A percentile compares a stretch with the other conserved stretches of the same genome.
Evolutionary conservation across 768 basidiomycete genomes (phyloP).

Genomic region (Rhodocollybia butyracea): DNA sequence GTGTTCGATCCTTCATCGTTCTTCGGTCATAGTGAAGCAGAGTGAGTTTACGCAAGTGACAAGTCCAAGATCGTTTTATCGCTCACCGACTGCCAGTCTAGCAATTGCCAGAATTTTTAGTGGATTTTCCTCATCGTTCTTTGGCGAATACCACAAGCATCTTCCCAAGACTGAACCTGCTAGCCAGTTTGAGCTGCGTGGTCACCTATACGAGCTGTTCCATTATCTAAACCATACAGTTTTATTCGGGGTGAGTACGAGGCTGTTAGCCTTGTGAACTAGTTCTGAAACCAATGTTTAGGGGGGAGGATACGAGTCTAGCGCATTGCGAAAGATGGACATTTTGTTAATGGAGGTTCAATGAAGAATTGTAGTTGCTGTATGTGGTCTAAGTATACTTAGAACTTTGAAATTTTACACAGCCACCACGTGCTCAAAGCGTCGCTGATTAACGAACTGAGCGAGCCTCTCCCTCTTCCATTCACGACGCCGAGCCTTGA

Average conservation of each 20-base stretch:
- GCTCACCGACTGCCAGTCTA: conserved; percentile 40
- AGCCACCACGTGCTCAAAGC: neutral
- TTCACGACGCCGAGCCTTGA: neutral
- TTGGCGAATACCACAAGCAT: conserved; percentile 58
- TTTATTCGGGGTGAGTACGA: conserved; percentile 64
- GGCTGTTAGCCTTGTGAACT: neutral
- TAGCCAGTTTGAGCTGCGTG: conserved; percentile 60
- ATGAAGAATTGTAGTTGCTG: neutral
- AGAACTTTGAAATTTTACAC: neutral
- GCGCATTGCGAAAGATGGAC: conserved; percentile 47
- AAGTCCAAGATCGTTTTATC: neutral
- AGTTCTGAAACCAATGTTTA: conserved; percentile 17
- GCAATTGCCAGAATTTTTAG: conserved; percentile 81
- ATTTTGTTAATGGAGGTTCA: conserved; percentile 14
- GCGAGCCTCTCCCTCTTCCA: neutral
- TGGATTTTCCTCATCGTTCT: conserved; percentile 65
- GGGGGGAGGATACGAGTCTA: conserved; percentile 49
- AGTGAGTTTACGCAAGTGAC: conserved; percentile 44
- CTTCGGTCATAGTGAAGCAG: conserved; percentile 79
- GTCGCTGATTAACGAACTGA: neutral
- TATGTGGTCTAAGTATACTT: too few relatives aligned
- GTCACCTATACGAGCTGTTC: conserved; percentile 72
- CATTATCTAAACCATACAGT: conserved; percentile 83
- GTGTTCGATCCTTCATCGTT: conserved; percentile 80
- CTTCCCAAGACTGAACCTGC: conserved; percentile 63